Evolutionary conservation across 2,329 filamentous ascomycete genomes (phyloP).

Genomic region (Penicillium sp.): DNA sequence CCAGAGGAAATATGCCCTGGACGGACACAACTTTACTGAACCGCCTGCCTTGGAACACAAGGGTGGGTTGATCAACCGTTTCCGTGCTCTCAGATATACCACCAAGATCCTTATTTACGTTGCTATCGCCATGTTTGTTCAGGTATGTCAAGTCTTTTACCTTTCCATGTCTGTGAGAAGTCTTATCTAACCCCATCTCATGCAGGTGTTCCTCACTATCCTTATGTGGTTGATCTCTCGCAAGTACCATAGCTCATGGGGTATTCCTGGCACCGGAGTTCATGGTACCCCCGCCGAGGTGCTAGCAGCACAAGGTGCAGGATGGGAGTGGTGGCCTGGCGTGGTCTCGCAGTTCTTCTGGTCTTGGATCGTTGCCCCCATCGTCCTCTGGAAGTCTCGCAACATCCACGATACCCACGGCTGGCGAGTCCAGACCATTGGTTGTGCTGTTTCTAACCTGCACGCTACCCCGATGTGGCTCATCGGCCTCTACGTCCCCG

Average conservation of each 20-base stretch:
- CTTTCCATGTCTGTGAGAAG: background rate
- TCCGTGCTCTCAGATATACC: slow-evolving; percentile 27
- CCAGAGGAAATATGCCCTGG: slow-evolving; percentile 48
- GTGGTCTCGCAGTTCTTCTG: slow-evolving; percentile 28
- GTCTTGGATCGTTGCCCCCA: slow-evolving; percentile 17
- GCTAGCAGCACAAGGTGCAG: slow-evolving; percentile 37
- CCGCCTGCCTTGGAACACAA: slow-evolving; percentile 4
- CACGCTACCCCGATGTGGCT: slow-evolving; percentile 68
- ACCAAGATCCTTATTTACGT: slow-evolving; percentile 40
- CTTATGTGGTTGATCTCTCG: slow-evolving; percentile 60
- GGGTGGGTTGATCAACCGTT: slow-evolving; percentile 21
- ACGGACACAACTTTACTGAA: slow-evolving; percentile 5
- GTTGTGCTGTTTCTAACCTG: slow-evolving; percentile 50
- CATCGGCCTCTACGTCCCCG: slow-evolving; percentile 52
- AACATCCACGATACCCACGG: slow-evolving; percentile 63
- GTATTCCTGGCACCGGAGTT: slow-evolving; percentile 53
- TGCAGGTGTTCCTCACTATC: slow-evolving; percentile 57
- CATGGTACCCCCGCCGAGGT: slow-evolving; percentile 46
- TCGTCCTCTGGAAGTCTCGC: slow-evolving; percentile 58
- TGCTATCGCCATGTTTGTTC: slow-evolving; percentile 53
- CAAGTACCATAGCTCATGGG: slow-evolving; percentile 58
- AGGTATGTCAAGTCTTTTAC: slow-evolving; percentile 46
- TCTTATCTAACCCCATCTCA: slow-evolving; percentile 3
- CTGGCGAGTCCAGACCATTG: slow-evolving; percentile 63
- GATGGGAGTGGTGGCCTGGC: slow-evolving; percentile 60